Evolutionary conservation across 148 eudicot genomes (phyloP), one percentile per base, ranked within the genome.

Genomic region (Simmondsia chinensis): DNA sequence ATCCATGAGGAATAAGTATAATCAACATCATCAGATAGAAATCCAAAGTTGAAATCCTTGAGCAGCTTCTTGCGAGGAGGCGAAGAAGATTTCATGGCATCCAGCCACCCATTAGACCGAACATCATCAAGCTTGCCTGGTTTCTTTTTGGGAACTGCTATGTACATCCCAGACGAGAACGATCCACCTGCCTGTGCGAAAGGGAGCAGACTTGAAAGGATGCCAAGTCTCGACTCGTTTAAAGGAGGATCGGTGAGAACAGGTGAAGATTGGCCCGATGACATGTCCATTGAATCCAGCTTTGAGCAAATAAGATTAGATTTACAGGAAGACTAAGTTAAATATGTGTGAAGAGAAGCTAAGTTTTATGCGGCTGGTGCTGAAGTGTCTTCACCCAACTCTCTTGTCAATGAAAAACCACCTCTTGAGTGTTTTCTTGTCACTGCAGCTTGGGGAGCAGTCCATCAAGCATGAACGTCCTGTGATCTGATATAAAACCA

Each of bases 391-490:
- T 59, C 60, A 86, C 44, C 96, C 96, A 33, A 86, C 96, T 52
- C 73, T 73, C 50, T 82, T 87, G 59, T 87, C 93, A 17, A 87
- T 76, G 63, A 82, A 87, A 63, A 87, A 87, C 87, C 93, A 82
- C 87, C 69, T 71, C 55, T 82, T 87, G 28, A 82, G 56, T 34
- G 87, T 79, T 49, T 71, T 76, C 83, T 76, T 82, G 41, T 72
- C 75, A 34, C 71, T 68, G 60, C 73, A 72, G 43, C 61, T 65
- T 30, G 72, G 66, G 13, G 40, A 58, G 66, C 73, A 43, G 72
- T 76, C 94, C 96, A 82, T 82, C 71, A 82, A 87, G 79, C 65
- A 62, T 39, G 39, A 40, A 29, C 41, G 48, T 39, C 63, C 53
- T 43, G 74, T 52, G 63, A 63, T 42, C 84, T 78, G 76, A 43